phyloP scores from a whole-genome alignment of 441 rosid genomes.

The Biscutella laevigata region DNA sequence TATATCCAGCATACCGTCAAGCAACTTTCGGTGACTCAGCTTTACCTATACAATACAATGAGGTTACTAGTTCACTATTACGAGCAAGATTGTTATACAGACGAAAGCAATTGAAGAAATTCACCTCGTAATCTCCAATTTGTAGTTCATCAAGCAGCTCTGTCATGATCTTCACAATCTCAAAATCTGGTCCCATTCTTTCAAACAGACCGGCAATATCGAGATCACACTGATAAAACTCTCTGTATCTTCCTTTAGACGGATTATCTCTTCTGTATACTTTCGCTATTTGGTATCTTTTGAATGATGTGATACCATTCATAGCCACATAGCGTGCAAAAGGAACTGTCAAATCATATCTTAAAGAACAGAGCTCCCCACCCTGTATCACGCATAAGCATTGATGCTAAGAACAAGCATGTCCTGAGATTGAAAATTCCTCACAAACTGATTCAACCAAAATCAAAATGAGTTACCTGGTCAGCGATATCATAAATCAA shows the following conservation, averaged over 20 bases:
- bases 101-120: too few species aligned
- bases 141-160: slow-evolving; percentile 73
- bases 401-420: too few species aligned
- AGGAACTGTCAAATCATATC: slow-evolving; percentile 92
- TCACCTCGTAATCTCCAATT: slow-evolving; percentile 78
- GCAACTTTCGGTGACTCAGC: slow-evolving; percentile 76
- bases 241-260: slow-evolving; percentile 85
- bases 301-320: slow-evolving; percentile 76
- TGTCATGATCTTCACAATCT: slow-evolving; percentile 59
- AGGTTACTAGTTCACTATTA: too few species aligned
- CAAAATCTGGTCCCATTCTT: slow-evolving; percentile 93
- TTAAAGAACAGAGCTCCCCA: slow-evolving; percentile 89
- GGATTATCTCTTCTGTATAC: slow-evolving; percentile 92
- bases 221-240: slow-evolving; percentile 93
- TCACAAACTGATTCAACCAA: not conserved
- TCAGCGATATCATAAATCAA: slow-evolving; percentile 91
- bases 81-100: too few species aligned
- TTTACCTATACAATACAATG: slow-evolving; percentile 44
- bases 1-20: slow-evolving; percentile 67
- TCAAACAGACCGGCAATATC: slow-evolving; percentile 84
- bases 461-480: slow-evolving; percentile 45
- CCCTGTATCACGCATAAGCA: slow-evolving; percentile 36
- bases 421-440: too few species aligned
- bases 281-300: slow-evolving; percentile 82
- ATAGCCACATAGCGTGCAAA: slow-evolving; percentile 91